A percentile compares a stretch with the other conserved stretches of the same genome.
Evolutionary conservation across 352 stramenopile species (phyloP).

Genomic region (Globisporangium orthogonon): DNA sequence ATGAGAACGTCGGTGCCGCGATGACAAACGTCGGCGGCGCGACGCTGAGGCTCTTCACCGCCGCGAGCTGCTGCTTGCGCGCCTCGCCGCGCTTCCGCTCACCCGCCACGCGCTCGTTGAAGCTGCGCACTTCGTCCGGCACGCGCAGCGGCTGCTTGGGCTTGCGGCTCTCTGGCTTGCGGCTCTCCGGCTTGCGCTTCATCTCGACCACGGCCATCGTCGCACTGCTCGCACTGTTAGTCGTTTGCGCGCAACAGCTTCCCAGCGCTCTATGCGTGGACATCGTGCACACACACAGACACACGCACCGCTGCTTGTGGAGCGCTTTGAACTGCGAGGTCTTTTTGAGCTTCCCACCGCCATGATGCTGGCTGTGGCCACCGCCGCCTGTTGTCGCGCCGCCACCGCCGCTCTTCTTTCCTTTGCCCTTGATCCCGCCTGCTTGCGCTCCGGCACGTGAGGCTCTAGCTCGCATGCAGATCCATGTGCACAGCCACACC

Average conservation of each 20-base stretch:
- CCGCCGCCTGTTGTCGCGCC: not conserved
- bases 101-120: conserved; percentile 66
- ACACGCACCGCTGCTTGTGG: conserved; percentile 48
- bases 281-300: not conserved
- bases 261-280: too few relatives aligned
- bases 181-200: conserved; percentile 21
- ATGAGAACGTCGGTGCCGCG: conserved; percentile 58
- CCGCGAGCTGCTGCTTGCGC: conserved; percentile 12
- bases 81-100: conserved; percentile 24
- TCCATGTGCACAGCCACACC: not conserved
- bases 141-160: conserved; percentile 25
- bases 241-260: too few relatives aligned
- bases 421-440: conserved; percentile 15
- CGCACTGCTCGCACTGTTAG: not conserved
- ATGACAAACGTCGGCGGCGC: conserved; percentile 56
- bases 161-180: conserved; percentile 10
- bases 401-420: conserved; percentile 12
- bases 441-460: not conserved
- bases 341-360: conserved; percentile 45
- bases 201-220: conserved; percentile 22
- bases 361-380: conserved; percentile 7
- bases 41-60: conserved; percentile 22
- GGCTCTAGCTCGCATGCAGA: too few relatives aligned
- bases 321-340: conserved; percentile 58
- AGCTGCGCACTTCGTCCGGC: conserved; percentile 67